A percentile compares a stretch with the other conserved stretches of the same genome.
These are phyloP conservation scores for Gnomoniopsis sp. DNA, from an alignment of 2,329 filamentous ascomycete genomes.

Conservation along the genomic window DNA sequence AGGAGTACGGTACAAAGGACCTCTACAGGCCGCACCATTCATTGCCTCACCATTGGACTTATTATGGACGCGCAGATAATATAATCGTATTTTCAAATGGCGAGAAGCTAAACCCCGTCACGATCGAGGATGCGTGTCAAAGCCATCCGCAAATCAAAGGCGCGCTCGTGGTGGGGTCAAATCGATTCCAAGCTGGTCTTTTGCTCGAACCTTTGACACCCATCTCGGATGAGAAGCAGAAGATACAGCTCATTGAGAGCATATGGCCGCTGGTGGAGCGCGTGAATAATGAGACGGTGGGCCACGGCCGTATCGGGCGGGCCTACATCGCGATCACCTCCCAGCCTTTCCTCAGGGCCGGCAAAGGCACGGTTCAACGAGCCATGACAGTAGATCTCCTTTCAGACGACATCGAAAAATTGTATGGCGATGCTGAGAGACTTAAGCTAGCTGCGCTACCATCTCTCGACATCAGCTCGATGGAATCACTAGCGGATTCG, in stretches of 20 bases:
- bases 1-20: slow-evolving; percentile 43
- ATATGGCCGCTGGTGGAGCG: slow-evolving; percentile 41
- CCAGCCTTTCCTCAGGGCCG: slow-evolving; percentile 1
- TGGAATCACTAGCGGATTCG: background rate
- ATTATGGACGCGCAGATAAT: slow-evolving; percentile 37
- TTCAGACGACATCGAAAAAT: background rate
- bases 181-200: slow-evolving; percentile 43
- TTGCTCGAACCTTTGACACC: slow-evolving; percentile 41
- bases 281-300: slow-evolving; percentile 36
- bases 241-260: slow-evolving; percentile 34
- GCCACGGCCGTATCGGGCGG: background rate
- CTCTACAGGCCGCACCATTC: slow-evolving; percentile 38
- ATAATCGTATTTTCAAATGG: slow-evolving; percentile 49
- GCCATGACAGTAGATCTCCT: background rate
- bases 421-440: background rate
- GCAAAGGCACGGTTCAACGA: slow-evolving; percentile 4
- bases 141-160: slow-evolving; percentile 37
- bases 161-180: slow-evolving; percentile 42
- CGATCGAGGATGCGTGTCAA: slow-evolving; percentile 37
- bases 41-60: slow-evolving; percentile 32
- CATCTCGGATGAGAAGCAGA: slow-evolving; percentile 26
- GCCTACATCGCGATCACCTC: background rate
- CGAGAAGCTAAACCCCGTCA: slow-evolving; percentile 48
- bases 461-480: background rate
- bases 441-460: background rate